Evolutionary conservation across 805 yeast species (phyloP).

Genomic region (Metschnikowia matae): DNA sequence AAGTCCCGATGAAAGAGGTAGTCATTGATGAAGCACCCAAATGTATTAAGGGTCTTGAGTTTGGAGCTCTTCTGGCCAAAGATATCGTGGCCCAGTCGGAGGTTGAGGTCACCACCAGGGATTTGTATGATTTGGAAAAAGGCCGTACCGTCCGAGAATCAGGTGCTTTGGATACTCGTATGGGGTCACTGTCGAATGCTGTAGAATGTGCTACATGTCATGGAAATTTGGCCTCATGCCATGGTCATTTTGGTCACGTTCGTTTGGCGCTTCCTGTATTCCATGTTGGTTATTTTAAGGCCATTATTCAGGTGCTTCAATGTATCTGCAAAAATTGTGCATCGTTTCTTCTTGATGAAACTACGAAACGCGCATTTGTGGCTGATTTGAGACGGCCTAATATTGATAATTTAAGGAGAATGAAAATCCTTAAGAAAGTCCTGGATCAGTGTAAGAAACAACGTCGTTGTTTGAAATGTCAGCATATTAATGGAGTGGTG

Average conservation of each 20-base stretch:
- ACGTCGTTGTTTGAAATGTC: slow-evolving; percentile 83
- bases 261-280: slow-evolving; percentile 92
- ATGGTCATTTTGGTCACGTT: slow-evolving; percentile 97
- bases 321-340: slow-evolving; percentile 90
- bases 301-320: slow-evolving; percentile 82
- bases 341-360: slow-evolving; percentile 67
- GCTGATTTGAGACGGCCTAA: slow-evolving; percentile 83
- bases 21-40: slow-evolving; percentile 84
- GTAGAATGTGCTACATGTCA: slow-evolving; percentile 87
- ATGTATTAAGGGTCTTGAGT: slow-evolving; percentile 83
- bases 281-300: slow-evolving; percentile 95
- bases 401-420: slow-evolving; percentile 84
- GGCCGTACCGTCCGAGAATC: slow-evolving; percentile 76
- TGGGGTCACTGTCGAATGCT: slow-evolving; percentile 93
- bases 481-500: slow-evolving; percentile 91
- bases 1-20: slow-evolving; percentile 37
- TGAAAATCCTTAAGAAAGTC: slow-evolving; percentile 79
- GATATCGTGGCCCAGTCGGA: slow-evolving; percentile 93
- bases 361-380: slow-evolving; percentile 61
- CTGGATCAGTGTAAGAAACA: slow-evolving; percentile 94
- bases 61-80: slow-evolving; percentile 86
- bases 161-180: slow-evolving; percentile 87
- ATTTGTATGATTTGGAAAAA: slow-evolving; percentile 83
- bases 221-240: slow-evolving; percentile 89
- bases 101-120: slow-evolving; percentile 88